Base-by-base conservation (phyloP, 805 yeast genomes). In the Metschnikowia koreensis region DNA sequence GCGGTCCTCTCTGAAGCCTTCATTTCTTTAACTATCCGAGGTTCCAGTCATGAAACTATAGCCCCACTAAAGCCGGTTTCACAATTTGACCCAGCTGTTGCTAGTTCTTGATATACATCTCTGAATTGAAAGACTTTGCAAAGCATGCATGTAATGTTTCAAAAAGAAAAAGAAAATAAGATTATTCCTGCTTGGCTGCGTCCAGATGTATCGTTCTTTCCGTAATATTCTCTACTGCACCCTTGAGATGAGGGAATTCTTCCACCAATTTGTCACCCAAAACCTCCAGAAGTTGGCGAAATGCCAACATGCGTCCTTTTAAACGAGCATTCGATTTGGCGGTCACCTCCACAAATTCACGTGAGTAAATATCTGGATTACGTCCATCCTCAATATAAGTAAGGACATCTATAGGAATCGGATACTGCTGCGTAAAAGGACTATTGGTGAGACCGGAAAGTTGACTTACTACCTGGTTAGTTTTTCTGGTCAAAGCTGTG, bases 261-360 rank as follows among this genome's bases (percentile, higher is more conserved):
- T 80, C 80, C 41, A 71, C 76, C 44, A 94, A 80, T 63, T 89
- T 85, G 16, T 76, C 81, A 0, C 90, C 89, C 54, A 94, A 69
- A 0, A 80, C 76, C 54, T 84, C 82, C 60, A 88, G 74, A 57
- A 92, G 77, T 50, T 80, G 77, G 45, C 64, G 70, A 70, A 87
- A 77, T 1, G 91, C 97, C 41, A 72, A 62, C 80, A 89, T 82
- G 66, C 89, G 89, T 4, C 97, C 98, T 62, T 90, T 81, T 49
- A 94, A 76, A 58, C 86, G 83, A 62, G 96, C 97, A 64, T 94
- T 94, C 42, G 91, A 84, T 60, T 89, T 85, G 38, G 91, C 84
- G n/a, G 94, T 87, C 36, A 93, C 89, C 66, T 94, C 99, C 13
- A 93, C 89, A 70, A 94, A 94, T 70, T 94, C 99, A 66, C 99